A percentile compares a stretch with the other conserved stretches of the same genome.
These are phyloP conservation scores for Pseudotsuga menziesii DNA, from an alignment of 75 land plant genomes.

Conservation along the genomic window DNA sequence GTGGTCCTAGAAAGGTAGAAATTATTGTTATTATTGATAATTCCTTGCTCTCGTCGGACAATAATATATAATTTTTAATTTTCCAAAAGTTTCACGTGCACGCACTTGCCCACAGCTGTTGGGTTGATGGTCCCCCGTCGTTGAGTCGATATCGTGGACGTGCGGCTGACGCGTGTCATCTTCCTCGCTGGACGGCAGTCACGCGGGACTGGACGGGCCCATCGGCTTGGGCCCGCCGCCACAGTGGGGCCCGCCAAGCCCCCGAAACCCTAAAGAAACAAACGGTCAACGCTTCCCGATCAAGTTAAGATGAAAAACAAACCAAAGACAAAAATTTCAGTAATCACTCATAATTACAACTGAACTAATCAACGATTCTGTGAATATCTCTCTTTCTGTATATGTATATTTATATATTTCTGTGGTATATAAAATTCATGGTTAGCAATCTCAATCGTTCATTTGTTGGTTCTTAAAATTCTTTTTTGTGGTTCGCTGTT, in stretches of 20 bases:
- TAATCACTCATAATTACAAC: not conserved
- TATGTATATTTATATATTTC: not conserved
- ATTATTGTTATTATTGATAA: too few species aligned
- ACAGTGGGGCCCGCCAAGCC: not conserved
- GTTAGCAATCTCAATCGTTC: not conserved
- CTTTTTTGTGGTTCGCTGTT: not conserved
- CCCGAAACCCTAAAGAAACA: not conserved
- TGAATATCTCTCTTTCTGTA: not conserved
- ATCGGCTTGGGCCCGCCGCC: not conserved
- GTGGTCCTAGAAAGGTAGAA: too few species aligned
- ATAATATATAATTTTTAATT: too few species aligned
- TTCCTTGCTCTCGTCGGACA: too few species aligned
- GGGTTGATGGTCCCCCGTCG: too few species aligned
- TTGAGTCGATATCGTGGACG: too few species aligned
- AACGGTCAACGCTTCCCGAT: not conserved
- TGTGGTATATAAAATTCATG: not conserved
- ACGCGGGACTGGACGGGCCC: not conserved
- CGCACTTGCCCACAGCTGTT: too few species aligned
- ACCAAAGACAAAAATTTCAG: not conserved
- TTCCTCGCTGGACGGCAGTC: slow-evolving; percentile 11
- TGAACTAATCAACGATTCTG: not conserved
- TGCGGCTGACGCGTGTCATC: not conserved
- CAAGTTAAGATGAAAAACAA: not conserved
- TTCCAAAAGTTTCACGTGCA: too few species aligned
- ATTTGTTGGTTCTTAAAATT: not conserved